These are phyloP conservation scores for Paraphaeosphaeria minitans DNA, from an alignment of 2,329 filamentous ascomycete species.

Conservation along the genomic window DNA sequence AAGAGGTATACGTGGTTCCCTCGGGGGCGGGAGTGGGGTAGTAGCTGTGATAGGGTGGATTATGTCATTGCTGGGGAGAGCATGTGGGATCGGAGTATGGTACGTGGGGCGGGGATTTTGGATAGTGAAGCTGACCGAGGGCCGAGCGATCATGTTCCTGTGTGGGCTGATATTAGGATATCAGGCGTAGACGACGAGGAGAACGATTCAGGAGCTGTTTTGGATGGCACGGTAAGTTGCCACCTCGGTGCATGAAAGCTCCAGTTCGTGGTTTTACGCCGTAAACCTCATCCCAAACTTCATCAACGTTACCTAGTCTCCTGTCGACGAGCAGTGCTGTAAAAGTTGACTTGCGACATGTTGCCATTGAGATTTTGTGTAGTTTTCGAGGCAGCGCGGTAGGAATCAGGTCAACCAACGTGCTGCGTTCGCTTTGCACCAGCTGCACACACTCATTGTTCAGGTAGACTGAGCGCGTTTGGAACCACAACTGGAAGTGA, in stretches of 20 bases:
- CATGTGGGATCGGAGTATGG: conserved; percentile 46
- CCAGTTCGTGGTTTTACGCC: too few relatives aligned
- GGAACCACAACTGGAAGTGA: not conserved
- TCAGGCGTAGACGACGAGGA: too few relatives aligned
- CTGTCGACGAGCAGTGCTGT: too few relatives aligned
- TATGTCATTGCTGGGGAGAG: conserved; percentile 53
- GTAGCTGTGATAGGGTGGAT: conserved; percentile 61
- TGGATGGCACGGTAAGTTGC: too few relatives aligned
- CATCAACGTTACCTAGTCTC: too few relatives aligned
- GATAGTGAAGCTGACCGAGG: conserved; percentile 54
- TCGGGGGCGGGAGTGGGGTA: conserved; percentile 51
- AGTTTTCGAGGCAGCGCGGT: too few relatives aligned
- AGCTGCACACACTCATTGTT: not conserved
- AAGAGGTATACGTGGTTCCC: conserved; percentile 59
- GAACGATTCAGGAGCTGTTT: not conserved
- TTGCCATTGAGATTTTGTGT: too few relatives aligned
- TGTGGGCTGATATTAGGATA: conserved; percentile 48
- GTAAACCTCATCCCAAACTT: too few relatives aligned
- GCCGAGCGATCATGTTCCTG: conserved; percentile 60
- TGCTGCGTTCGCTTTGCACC: too few relatives aligned
- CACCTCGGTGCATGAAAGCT: too few relatives aligned
- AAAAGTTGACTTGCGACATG: too few relatives aligned
- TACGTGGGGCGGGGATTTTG: conserved; percentile 49
- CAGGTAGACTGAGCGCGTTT: not conserved
- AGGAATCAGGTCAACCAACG: too few relatives aligned